phyloP scores from a whole-genome alignment of 2,329 filamentous ascomycete genomes.

The Aureobasidium sp. region DNA sequence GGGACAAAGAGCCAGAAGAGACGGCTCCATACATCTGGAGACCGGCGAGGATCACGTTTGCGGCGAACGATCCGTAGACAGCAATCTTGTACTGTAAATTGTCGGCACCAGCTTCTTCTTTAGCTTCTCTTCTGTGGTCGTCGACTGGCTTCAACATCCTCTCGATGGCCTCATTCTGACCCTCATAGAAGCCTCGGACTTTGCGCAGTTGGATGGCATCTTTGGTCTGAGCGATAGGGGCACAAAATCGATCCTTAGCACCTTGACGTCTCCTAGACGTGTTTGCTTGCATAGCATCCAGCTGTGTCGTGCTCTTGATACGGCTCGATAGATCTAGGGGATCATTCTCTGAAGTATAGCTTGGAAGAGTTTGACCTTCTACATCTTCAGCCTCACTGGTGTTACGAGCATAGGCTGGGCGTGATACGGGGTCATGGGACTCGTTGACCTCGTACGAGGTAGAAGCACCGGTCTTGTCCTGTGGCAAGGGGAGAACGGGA shows the following conservation, averaged over 20 bases:
- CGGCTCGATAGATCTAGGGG: constrained; percentile 71
- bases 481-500: constrained; percentile 20
- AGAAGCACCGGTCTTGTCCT: constrained; percentile 25
- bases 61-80: constrained; percentile 60
- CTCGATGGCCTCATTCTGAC: constrained; percentile 90
- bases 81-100: constrained; percentile 67
- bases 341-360: constrained; percentile 59
- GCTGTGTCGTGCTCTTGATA: constrained; percentile 69
- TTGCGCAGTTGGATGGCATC: constrained; percentile 42
- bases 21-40: constrained; percentile 86
- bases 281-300: constrained; percentile 69
- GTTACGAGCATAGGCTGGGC: constrained; percentile 25
- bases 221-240: constrained; percentile 34
- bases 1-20: constrained; percentile 79
- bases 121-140: constrained; percentile 75
- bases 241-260: constrained; percentile 13
- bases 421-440: constrained; percentile 28
- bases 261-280: constrained; percentile 65
- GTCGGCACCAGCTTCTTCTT: constrained; percentile 71
- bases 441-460: constrained; percentile 32
- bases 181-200: constrained; percentile 75
- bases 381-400: constrained; percentile 29
- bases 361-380: constrained; percentile 45
- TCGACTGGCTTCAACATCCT: constrained; percentile 86
- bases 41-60: constrained; percentile 69